Base-by-base conservation (phyloP, 2,329 filamentous ascomycete genomes). In the Calonectria naviculata region DNA sequence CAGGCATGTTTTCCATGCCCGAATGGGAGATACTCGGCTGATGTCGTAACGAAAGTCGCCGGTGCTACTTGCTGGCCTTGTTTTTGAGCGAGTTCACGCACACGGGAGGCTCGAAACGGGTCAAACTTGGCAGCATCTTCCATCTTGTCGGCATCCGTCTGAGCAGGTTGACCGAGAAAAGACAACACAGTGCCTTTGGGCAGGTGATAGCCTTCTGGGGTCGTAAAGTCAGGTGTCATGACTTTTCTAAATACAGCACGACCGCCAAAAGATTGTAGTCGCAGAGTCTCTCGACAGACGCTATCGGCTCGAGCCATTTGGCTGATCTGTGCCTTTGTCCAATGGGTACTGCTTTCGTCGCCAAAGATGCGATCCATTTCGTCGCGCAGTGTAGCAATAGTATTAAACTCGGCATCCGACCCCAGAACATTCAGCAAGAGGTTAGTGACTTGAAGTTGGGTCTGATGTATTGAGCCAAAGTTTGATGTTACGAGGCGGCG, bases 251-350 rank as follows among this genome's bases (percentile, higher is more conserved):
- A 76, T 2, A 78, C 63, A 3, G 77, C 71, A 24, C 80, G 79
- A 2, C 74, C 72, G 1, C 78, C 78, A n/a, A 82, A 80, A 0
- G 81, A 77, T 24, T 84, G 67, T 4, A 83, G 60, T 2, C 86
- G 82, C 28, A 87, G 76, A 2, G 85, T 85, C 74, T 87, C 85
- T 19, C 86, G 81, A 1, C 81, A 76, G 0, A 81, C 81, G 60
- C 85, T 87, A 73, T 88, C 86, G 9, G 83, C 76, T 3, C 76
- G 78, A 2, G 77, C 75, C 81, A 88, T 82, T 13, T 80, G 76
- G 38, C 80, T 75, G 2, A 86, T 76, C 2, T 78, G 77, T 9
- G 76, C 70, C 65, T 85, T 86, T 8, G 82, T 84, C 85, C 85
- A 87, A 7, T 60, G n/a, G 2, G 58, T 58, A 9, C 74, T 63